These are phyloP conservation scores for Xylaria telfairii DNA, from an alignment of 495 filamentous ascomycete genomes.

Conservation along the genomic window DNA sequence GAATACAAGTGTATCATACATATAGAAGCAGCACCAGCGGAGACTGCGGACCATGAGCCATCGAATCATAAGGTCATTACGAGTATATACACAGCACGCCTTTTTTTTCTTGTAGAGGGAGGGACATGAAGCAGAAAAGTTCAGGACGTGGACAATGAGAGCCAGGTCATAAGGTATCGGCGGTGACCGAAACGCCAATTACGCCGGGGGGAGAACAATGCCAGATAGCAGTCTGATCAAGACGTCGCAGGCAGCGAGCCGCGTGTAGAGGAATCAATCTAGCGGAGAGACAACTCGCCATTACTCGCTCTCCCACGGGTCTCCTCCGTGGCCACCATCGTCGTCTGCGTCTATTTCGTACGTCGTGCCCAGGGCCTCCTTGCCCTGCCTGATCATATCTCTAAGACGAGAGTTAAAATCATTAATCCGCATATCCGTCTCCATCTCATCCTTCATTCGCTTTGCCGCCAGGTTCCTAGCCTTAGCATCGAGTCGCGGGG, in stretches of 20 bases:
- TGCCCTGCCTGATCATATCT: constrained; percentile 86
- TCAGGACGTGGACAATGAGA: neutral
- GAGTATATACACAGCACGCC: constrained; percentile 19
- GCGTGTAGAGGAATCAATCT: neutral
- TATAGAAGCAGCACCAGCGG: neutral
- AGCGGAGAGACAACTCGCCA: neutral
- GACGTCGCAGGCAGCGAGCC: neutral
- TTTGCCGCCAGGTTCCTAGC: constrained; percentile 70
- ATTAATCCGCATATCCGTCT: constrained; percentile 77
- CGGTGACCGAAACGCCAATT: neutral
- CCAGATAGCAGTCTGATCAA: neutral
- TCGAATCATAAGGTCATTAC: constrained; percentile 24
- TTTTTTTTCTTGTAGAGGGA: neutral
- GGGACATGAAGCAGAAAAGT: neutral
- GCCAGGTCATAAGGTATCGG: constrained; percentile 12
- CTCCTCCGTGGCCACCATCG: constrained; percentile 27
- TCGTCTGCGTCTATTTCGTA: constrained; percentile 65
- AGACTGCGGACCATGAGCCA: neutral
- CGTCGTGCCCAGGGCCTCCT: constrained; percentile 82
- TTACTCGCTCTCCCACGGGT: constrained; percentile 48
- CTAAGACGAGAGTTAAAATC: constrained; percentile 78
- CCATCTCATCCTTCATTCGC: constrained; percentile 72
- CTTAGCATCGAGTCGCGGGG: constrained; percentile 59
- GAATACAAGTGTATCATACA: constrained; percentile 9
- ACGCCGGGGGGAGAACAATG: neutral